Percentiles rank a stretch among this genome's conserved stretches.
Evolutionary conservation across 805 yeast species (phyloP).

Genomic region (Wickerhamomyces mucosus): DNA sequence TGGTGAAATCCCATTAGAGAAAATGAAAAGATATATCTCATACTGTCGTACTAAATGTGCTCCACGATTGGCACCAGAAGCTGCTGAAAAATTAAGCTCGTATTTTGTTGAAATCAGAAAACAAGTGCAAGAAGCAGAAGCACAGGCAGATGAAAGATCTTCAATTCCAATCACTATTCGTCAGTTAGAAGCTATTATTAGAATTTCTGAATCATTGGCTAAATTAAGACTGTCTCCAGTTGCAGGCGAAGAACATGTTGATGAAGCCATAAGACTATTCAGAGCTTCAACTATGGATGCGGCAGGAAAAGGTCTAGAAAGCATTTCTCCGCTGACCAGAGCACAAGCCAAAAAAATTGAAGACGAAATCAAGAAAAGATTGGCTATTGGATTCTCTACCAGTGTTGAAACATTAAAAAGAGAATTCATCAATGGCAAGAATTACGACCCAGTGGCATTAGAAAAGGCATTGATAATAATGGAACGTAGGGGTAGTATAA

Average conservation of each 20-base stretch:
- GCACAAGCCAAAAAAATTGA: constrained; percentile 75
- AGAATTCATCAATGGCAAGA: constrained; percentile 66
- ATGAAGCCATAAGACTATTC: constrained; percentile 89
- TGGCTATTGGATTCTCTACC: constrained; percentile 96
- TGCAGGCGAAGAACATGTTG: constrained; percentile 84
- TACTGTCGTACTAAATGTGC: constrained; percentile 89
- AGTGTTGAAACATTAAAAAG: constrained; percentile 73
- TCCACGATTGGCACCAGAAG: constrained; percentile 81
- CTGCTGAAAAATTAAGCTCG: constrained; percentile 81
- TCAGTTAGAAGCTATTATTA: constrained; percentile 93
- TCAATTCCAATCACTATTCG: constrained; percentile 96
- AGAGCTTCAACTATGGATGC: constrained; percentile 98
- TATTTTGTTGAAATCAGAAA: constrained; percentile 89
- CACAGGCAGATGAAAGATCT: constrained; percentile 76
- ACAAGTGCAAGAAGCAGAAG: constrained; percentile 71
- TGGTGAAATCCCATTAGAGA: constrained; percentile 81
- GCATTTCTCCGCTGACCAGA: constrained; percentile 47
- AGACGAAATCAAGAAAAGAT: constrained; percentile 74
- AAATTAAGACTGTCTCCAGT: constrained; percentile 75
- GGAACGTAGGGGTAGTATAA: constrained; percentile 82
- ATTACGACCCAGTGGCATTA: constrained; percentile 58
- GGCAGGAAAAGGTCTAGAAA: constrained; percentile 41
- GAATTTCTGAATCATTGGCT: constrained; percentile 92
- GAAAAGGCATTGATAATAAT: constrained; percentile 75
- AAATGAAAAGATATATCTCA: constrained; percentile 86